Conservation (phyloP, 208 protist species). For the Lotmaria passim region DNA sequence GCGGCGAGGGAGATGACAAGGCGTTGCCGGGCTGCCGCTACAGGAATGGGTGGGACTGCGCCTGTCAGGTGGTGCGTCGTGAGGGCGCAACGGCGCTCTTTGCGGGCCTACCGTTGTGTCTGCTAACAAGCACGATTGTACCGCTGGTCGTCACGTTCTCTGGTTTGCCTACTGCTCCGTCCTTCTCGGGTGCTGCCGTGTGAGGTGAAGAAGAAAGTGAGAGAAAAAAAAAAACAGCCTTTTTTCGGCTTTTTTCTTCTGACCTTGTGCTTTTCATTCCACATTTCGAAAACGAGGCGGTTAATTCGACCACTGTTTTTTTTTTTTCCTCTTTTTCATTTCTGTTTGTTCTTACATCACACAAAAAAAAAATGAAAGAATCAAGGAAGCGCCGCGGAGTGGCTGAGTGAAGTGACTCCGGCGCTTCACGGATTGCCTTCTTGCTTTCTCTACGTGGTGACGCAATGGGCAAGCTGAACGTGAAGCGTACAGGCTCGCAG, state of each 20-base stretch:
- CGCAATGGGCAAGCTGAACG: too few relatives aligned
- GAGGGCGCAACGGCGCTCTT: constrained; percentile 29
- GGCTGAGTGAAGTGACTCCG: too few relatives aligned
- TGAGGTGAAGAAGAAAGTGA: neutral
- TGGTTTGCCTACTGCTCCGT: constrained; percentile 24
- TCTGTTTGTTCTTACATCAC: neutral
- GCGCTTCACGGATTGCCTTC: too few relatives aligned
- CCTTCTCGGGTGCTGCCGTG: constrained; percentile 23
- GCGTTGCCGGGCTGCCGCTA: constrained; percentile 29
- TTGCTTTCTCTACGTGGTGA: too few relatives aligned
- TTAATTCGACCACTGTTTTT: neutral
- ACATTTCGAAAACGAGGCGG: neutral
- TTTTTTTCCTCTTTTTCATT: neutral
- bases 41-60: constrained; percentile 32
- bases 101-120: constrained; percentile 31
- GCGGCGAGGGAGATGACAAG: neutral
- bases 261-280: neutral
- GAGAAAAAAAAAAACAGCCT: neutral
- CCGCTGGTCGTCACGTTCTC: constrained; percentile 32
- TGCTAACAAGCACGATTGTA: constrained; percentile 27
- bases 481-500: too few relatives aligned
- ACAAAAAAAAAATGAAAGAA: too few relatives aligned
- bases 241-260: neutral
- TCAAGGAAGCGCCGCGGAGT: too few relatives aligned
- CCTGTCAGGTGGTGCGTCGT: constrained; percentile 15